Evolutionary conservation across 345 rosid genomes (phyloP), one percentile per base, ranked within the genome.

Genomic region (Salix koriyanagi): DNA sequence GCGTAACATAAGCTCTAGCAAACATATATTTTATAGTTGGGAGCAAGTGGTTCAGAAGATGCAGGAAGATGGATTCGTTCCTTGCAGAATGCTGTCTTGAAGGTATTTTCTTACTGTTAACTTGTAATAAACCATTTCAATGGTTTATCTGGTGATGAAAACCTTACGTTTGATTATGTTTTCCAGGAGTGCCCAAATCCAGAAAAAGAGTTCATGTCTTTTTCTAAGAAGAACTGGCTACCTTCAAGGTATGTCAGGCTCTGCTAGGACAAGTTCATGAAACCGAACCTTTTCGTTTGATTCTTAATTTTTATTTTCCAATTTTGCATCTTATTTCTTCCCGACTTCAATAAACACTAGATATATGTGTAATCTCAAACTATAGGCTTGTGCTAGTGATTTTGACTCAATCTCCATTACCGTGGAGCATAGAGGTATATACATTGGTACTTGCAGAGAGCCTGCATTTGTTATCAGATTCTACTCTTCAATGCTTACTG

Each of bases 31-130:
- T 67, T 65, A 44, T 69, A 96, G 99, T 83, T 93, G 84, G 99
- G 99, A 75, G 97, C 99, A 64, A 87, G 86, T 74, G 91, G 99
- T 87, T 83, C 99, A 68, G 99, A 96, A 86, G 97, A 93, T 71
- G 97, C 98, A 41, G 98, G 94, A 21, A 85, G 80, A 79, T 96
- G 99, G 99, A 96, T 93, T 66, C 79, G 71, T 56, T 86, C 89
- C 30, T 76, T 93, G 76, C 89, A 92, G 81, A 88, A 86, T 78
- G 90, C 95, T 56, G 88, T 90, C n/a, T 70, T 86, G 54, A 96
- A 91, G 99, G 99, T 94, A 36, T 36, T 36, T 81, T 70, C 3
- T 64, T 48, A 68, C 67, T 21, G 7, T 66, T 56, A 7, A 65
- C 37, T 30, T 28, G 8, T 4, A 54, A 41, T 6, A 65, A 36